Evolutionary conservation across 805 yeast species (phyloP).

Genomic region (Ogataea parapolymorpha): DNA sequence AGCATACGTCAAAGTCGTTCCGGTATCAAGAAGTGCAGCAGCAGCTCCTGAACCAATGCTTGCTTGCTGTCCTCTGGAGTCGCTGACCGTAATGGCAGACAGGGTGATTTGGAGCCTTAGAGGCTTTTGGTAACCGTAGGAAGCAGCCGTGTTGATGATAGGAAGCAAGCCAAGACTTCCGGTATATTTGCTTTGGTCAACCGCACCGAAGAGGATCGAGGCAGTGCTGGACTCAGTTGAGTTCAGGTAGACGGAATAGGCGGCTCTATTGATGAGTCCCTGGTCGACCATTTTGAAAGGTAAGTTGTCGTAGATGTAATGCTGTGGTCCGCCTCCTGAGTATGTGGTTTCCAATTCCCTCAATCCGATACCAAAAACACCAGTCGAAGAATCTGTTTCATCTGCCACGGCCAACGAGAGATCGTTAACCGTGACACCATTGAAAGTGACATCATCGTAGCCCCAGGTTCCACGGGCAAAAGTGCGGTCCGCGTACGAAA

Average conservation of each 20-base stretch:
- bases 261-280: constrained; percentile 53
- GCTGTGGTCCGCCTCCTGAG: constrained; percentile 23
- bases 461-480: constrained; percentile 57
- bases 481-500: constrained; percentile 48
- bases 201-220: constrained; percentile 67
- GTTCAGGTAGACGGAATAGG: constrained; percentile 63
- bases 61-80: constrained; percentile 17
- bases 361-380: constrained; percentile 75
- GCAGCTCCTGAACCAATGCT: constrained; percentile 27
- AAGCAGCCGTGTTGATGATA: constrained; percentile 41
- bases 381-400: constrained; percentile 56
- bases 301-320: constrained; percentile 57
- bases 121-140: constrained; percentile 35
- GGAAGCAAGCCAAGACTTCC: constrained; percentile 53
- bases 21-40: constrained; percentile 53
- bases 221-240: constrained; percentile 42
- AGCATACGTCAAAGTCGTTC: constrained; percentile 49
- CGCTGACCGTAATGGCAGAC: constrained; percentile 33
- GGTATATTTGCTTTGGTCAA: constrained; percentile 58
- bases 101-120: constrained; percentile 50
- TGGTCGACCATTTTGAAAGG: constrained; percentile 57
- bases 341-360: constrained; percentile 65
- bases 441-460: constrained; percentile 54
- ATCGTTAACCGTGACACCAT: constrained; percentile 43
- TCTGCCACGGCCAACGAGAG: constrained; percentile 76